Evolutionary conservation across 2,329 filamentous ascomycete genomes (phyloP), one percentile per base, ranked within the genome.

Genomic region (Calonectria montana): DNA sequence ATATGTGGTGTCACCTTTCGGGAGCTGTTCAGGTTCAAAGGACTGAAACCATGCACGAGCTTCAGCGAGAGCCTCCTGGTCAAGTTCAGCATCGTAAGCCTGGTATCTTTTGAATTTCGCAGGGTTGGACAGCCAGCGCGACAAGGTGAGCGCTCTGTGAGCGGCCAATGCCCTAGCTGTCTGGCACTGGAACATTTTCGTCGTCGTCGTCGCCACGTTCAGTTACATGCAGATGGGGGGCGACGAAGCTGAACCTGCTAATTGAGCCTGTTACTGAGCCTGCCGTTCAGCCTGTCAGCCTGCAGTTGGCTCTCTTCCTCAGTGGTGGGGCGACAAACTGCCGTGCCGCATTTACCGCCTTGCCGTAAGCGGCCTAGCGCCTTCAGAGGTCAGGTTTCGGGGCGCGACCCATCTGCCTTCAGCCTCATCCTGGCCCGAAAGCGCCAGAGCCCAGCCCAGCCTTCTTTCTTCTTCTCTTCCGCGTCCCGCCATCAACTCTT

Each of bases 1-100:
- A 78, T 86, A 91, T 13, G 82, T 86, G 6, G 88, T 91, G 53
- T 81, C 86, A 10, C 89, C 90, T 66, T 81, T 84, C 16, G 90
- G 90, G 2, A 91, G 77, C 25, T 78, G 82, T 45, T 79, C 81
- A 37, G 82, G 73, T 10, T 83, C 81, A 71, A 90, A 89, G 0
- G 83, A 82, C 57, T 83, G 76, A 59, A 84, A 84, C 90, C 90
- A 91, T 72, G 81, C 82, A 27, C 89, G 85, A 2, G 89, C 89
- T 71, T 89, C 88, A 6, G 81, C 78, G 37, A 91, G 79, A 8
- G 87, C 84, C 2, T 88, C 87, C 35, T 84, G 83, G 68, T 91
- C 87, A n/a, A 89, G 82, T 0, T 80, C 78, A 1, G 86, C 84
- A 69, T 89, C 88, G 67, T 86, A 88, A 1, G 88, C 87, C 62